phyloP scores from a whole-genome alignment of 495 filamentous ascomycete genomes.

The Aspergillus affinis region DNA sequence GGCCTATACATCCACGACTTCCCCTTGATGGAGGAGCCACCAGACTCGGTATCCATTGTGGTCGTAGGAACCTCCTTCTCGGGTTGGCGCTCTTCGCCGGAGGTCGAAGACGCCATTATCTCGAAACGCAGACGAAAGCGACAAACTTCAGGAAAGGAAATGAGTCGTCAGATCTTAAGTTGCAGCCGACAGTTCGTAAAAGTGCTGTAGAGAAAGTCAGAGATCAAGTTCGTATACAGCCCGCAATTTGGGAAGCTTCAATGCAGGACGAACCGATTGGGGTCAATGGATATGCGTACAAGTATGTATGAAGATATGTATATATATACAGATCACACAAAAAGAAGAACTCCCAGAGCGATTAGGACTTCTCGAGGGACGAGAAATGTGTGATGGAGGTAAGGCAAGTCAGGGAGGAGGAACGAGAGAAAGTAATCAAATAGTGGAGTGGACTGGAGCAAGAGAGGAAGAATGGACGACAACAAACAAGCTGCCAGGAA shows the following conservation, averaged over 20 bases:
- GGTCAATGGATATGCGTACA: not conserved
- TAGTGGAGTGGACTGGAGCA: not conserved
- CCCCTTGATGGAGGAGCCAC: slow-evolving; percentile 29
- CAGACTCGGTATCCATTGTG: slow-evolving; percentile 29
- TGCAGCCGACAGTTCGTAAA: not conserved
- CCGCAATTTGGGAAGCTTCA: not conserved
- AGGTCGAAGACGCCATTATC: slow-evolving; percentile 14
- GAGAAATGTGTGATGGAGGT: not conserved
- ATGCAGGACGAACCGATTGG: not conserved
- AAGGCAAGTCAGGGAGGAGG: not conserved
- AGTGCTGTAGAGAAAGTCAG: not conserved
- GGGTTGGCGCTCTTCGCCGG: slow-evolving; percentile 7
- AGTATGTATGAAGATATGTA: not conserved
- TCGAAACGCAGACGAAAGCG: not conserved
- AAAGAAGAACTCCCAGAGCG: not conserved
- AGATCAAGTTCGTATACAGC: not conserved
- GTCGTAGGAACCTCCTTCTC: slow-evolving; percentile 21
- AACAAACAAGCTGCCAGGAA: not conserved
- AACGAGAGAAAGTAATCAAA: not conserved
- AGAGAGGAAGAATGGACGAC: not conserved
- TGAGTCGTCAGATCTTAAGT: not conserved
- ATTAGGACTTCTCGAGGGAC: not conserved
- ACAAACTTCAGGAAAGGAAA: not conserved
- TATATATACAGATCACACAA: not conserved
- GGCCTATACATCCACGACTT: slow-evolving; percentile 70